A percentile compares a stretch with the other conserved stretches of the same genome.
Evolutionary conservation across 192 early-diverging fungal species (phyloP).

Genomic region (Phlyctochytrium bullatum): DNA sequence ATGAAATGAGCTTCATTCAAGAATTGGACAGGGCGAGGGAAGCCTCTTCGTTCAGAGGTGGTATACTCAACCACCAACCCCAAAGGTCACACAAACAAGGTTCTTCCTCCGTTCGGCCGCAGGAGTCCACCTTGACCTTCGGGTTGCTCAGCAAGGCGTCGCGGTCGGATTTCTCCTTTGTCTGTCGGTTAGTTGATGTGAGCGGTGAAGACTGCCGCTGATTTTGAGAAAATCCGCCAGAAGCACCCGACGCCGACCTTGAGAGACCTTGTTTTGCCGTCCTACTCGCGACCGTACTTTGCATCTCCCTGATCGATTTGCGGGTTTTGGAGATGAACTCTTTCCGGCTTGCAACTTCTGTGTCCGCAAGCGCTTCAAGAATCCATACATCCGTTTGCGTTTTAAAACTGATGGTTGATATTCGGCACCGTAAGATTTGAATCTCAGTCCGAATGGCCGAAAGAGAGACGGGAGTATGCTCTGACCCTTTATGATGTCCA

Average conservation of each 20-base stretch:
- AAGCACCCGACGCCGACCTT: not conserved
- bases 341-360: conserved; percentile 37
- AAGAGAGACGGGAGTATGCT: too few species aligned
- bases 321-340: conserved; percentile 32
- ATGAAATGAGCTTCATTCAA: conserved; percentile 33
- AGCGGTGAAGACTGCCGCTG: too few species aligned
- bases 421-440: conserved; percentile 72
- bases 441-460: not conserved
- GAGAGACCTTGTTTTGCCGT: not conserved
- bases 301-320: conserved; percentile 21
- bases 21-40: too few species aligned
- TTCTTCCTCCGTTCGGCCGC: conserved; percentile 23
- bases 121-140: conserved; percentile 7
- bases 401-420: conserved; percentile 91
- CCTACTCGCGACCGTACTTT: not conserved
- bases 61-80: too few species aligned
- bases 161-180: not conserved
- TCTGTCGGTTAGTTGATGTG: not conserved
- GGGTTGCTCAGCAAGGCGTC: not conserved
- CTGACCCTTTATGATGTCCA: too few species aligned
- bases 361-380: conserved; percentile 76
- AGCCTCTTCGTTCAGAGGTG: too few species aligned
- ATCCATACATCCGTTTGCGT: conserved; percentile 90
- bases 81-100: conserved; percentile 24
- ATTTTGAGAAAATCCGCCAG: not conserved